These are phyloP conservation scores for Cantharellus cinnabarinus DNA, from an alignment of 768 basidiomycete genomes.

Conservation along the genomic window DNA sequence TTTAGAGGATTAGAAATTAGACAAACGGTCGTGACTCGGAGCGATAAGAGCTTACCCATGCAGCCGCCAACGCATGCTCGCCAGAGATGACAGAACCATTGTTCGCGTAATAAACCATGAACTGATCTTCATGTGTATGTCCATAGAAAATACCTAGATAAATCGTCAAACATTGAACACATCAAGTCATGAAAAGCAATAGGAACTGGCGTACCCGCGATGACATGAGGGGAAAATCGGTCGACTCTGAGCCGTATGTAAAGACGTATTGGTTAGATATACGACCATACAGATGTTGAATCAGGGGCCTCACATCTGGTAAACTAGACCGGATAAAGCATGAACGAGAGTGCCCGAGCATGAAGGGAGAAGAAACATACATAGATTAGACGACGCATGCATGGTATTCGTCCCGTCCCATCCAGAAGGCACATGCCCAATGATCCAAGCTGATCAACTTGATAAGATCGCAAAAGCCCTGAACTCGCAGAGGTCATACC, in stretches of 20 bases:
- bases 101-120: constrained; percentile 55
- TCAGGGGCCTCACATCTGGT: not conserved
- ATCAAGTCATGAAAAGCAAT: not conserved
- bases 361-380: constrained; percentile 23
- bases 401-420: constrained; percentile 53
- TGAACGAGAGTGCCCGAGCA: not conserved
- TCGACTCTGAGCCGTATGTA: constrained; percentile 33
- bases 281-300: not conserved
- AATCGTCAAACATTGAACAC: not conserved
- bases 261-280: not conserved
- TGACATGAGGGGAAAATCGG: constrained; percentile 59
- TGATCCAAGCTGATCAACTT: constrained; percentile 22
- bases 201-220: constrained; percentile 32
- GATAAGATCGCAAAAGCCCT: constrained; percentile 6
- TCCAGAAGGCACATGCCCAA: constrained; percentile 37
- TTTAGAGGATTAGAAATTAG: not conserved
- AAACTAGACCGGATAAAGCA: not conserved
- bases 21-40: not conserved
- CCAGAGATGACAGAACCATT: constrained; percentile 42
- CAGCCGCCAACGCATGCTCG: constrained; percentile 33
- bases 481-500: constrained; percentile 18
- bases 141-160: constrained; percentile 50
- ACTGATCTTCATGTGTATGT: constrained; percentile 55
- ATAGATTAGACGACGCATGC: constrained; percentile 44
- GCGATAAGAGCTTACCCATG: constrained; percentile 22